Base-by-base conservation (phyloP, 495 filamentous ascomycete genomes). In the Chaetomium tenue region DNA sequence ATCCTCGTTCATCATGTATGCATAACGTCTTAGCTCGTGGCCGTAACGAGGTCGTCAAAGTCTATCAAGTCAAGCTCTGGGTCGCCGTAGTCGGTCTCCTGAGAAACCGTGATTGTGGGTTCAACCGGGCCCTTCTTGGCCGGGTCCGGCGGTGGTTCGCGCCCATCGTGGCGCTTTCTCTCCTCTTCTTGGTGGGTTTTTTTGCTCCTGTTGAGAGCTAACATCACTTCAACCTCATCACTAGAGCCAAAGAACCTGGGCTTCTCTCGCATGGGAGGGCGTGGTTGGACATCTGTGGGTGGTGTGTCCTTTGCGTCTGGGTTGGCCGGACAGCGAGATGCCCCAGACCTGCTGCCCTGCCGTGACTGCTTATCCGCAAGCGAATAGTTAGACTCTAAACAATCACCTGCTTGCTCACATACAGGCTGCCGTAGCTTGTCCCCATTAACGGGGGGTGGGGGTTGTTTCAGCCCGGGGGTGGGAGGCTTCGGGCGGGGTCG, bases 31-130 rank as follows among this genome's bases (percentile, higher is more conserved):
- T 18, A 20, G 3, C 15, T 26, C 48, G 8, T 44, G 16, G 7
- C 15, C 0, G 4, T 26, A 1, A 18, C 40, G 26, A 68, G 40
- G 26, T 46, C 63, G 2, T 48, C 63, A 54, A 65, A 25, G n/a
- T 63, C 65, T 4, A 63, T 40, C 30, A 68, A 72, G 39, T 77
- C 75, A 39, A 78, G 60, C n/a, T 74, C 74, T 6, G 64, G 60
- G 8, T 78, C 78, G 7, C 74, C 75, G 15, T 79, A 80, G 39
- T 80, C 76, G 2, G 77, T 78, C 47, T 78, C 76, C 52, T 80
- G 78, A 1, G 78, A 78, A 3, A 71, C 25, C 5, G 52, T 22
- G 15, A 25, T 15, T 37, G 8, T 37, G 5, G 33, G 33, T 7
- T 37, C 9, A 12, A 37, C 33, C 33, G 9, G 9, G 5, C 33